A percentile compares a stretch with the other conserved stretches of the same genome.
These are phyloP conservation scores for Hyaloraphidium curvatum DNA, from an alignment of 192 early-diverging fungal genomes.

Conservation along the genomic window DNA sequence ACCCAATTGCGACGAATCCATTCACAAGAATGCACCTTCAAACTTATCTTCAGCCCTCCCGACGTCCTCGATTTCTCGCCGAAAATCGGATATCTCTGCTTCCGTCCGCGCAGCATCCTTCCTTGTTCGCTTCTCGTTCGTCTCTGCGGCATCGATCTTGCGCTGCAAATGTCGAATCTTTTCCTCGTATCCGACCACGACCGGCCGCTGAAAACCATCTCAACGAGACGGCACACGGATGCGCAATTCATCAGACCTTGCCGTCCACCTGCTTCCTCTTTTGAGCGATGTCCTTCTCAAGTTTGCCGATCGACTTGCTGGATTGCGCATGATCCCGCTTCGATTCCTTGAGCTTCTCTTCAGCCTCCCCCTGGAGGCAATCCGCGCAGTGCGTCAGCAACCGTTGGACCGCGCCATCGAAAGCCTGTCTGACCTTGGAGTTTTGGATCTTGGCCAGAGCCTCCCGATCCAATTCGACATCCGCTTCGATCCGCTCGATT, in stretches of 20 bases:
- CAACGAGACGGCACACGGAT: too few species aligned
- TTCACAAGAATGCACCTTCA: too few species aligned
- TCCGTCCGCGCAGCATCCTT: slow-evolving; percentile 32
- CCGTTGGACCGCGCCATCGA: slow-evolving; percentile 2
- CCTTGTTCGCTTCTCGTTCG: slow-evolving; percentile 30
- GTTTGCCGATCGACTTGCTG: slow-evolving; percentile 45
- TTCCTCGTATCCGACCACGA: slow-evolving; percentile 43
- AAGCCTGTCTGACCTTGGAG: slow-evolving; percentile 16
- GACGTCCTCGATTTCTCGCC: neutral
- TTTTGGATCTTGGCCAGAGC: slow-evolving; percentile 15
- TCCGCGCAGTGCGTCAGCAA: neutral
- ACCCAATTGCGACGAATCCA: too few species aligned
- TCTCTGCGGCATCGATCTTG: slow-evolving; percentile 39
- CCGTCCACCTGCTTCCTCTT: slow-evolving; percentile 53
- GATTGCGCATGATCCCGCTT: slow-evolving; percentile 53
- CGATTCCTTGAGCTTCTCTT: slow-evolving; percentile 36
- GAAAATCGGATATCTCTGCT: slow-evolving; percentile 1
- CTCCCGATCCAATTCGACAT: slow-evolving; percentile 34
- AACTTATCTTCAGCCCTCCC: neutral
- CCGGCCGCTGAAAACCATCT: slow-evolving; percentile 29
- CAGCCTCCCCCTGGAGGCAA: slow-evolving; percentile 15
- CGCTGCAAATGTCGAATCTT: slow-evolving; percentile 46
- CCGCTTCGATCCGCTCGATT: slow-evolving; percentile 31
- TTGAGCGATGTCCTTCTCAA: slow-evolving; percentile 55
- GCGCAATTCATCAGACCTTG: slow-evolving; percentile 8